phyloP scores from a whole-genome alignment of 2,329 filamentous ascomycete species.

The Colletotrichum sublineola region DNA sequence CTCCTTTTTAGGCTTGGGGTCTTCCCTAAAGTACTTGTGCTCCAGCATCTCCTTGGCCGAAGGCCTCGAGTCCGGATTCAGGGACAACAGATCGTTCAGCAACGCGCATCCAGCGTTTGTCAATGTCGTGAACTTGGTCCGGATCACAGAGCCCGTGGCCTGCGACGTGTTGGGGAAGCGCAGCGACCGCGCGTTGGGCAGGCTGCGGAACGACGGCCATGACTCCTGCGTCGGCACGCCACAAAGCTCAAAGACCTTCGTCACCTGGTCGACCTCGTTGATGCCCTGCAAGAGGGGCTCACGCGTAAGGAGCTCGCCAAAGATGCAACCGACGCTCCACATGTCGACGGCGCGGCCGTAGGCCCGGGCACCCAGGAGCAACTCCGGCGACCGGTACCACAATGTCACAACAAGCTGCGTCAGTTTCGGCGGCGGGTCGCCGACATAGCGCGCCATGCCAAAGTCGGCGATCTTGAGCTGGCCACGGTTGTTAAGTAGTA shows the following conservation, averaged over 20 bases:
- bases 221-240: constrained; percentile 85
- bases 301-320: constrained; percentile 88
- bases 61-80: constrained; percentile 81
- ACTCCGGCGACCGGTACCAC: constrained; percentile 95
- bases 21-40: constrained; percentile 89
- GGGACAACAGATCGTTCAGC: constrained; percentile 76
- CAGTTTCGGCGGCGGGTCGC: constrained; percentile 81
- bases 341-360: constrained; percentile 88
- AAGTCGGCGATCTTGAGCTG: constrained; percentile 97
- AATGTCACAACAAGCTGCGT: constrained; percentile 96
- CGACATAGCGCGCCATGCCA: constrained; percentile 94
- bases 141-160: constrained; percentile 68
- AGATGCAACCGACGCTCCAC: constrained; percentile 97
- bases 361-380: constrained; percentile 82
- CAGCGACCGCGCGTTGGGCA: constrained; percentile 88
- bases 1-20: constrained; percentile 89
- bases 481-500: constrained; percentile 95
- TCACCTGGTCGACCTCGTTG: constrained; percentile 92
- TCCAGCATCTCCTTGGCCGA: constrained; percentile 79
- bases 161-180: constrained; percentile 70
- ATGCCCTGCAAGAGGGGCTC: constrained; percentile 87
- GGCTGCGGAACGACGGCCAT: constrained; percentile 88
- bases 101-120: constrained; percentile 80
- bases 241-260: constrained; percentile 89
- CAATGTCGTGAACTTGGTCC: constrained; percentile 84